Conservation (phyloP, 495 filamentous ascomycete genomes). For the Lasiosphaeria hispida region DNA sequence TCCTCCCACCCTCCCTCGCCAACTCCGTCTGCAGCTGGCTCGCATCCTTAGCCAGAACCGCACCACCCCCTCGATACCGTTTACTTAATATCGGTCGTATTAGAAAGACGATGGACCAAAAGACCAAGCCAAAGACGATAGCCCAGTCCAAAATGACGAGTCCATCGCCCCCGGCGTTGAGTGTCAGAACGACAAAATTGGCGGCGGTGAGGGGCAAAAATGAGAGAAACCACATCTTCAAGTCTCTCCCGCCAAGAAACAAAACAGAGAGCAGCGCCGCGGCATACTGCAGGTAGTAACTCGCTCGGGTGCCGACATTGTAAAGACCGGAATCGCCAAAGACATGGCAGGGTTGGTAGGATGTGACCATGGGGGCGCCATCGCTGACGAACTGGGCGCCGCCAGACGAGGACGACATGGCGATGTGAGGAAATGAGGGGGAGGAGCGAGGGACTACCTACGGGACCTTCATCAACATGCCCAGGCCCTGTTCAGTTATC, state of each 20-base stretch:
- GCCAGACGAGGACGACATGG: constrained; percentile 5
- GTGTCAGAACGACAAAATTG: constrained; percentile 8
- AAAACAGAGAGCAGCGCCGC: constrained; percentile 14
- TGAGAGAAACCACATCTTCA: constrained; percentile 14
- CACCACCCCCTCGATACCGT: neutral
- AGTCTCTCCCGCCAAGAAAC: constrained; percentile 9
- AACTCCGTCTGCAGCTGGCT: constrained; percentile 12
- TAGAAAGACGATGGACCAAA: constrained; percentile 18
- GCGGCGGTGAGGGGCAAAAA: constrained; percentile 15
- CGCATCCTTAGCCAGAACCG: neutral
- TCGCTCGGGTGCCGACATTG: constrained; percentile 12
- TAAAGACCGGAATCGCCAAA: constrained; percentile 21
- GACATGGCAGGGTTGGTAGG: constrained; percentile 14
- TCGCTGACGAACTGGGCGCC: constrained; percentile 16
- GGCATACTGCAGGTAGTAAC: constrained; percentile 19
- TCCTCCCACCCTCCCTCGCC: constrained; percentile 12
- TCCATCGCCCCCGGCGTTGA: constrained; percentile 9
- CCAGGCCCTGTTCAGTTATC: neutral
- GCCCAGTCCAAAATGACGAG: constrained; percentile 19
- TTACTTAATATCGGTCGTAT: constrained; percentile 1
- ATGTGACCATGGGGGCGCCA: constrained; percentile 1
- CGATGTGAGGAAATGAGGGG: neutral
- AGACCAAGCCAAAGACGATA: constrained; percentile 15
- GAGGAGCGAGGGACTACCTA: neutral
- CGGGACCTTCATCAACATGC: too few relatives aligned